phyloP scores from a whole-genome alignment of 1,284 basidiomycete species.

The Trichosporon faecale region DNA sequence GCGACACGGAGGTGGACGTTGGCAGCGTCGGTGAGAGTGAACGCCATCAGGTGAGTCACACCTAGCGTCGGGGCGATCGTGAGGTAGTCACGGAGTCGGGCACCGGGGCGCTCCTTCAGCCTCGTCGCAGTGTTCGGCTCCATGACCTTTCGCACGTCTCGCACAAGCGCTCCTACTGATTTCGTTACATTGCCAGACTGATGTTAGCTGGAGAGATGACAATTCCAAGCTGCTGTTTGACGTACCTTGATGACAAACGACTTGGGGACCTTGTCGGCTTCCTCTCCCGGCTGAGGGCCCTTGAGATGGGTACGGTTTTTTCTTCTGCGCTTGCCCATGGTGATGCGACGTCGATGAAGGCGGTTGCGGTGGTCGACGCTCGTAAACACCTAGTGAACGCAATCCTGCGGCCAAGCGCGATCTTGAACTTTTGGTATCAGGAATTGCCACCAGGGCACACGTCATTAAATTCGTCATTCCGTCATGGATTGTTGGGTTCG shows the following conservation, averaged over 20 bases:
- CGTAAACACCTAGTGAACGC: background rate
- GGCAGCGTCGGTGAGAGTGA: conserved; percentile 80
- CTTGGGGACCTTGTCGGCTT: conserved; percentile 55
- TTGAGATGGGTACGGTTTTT: conserved; percentile 87
- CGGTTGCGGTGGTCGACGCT: background rate
- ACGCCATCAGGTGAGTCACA: conserved; percentile 89
- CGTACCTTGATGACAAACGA: conserved; percentile 74
- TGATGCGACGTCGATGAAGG: conserved; percentile 2
- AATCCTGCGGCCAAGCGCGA: conserved; percentile 6
- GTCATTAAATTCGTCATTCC: background rate
- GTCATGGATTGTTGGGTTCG: background rate
- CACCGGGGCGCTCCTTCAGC: conserved; percentile 81
- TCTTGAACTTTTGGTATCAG: conserved; percentile 11
- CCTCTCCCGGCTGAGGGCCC: conserved; percentile 50
- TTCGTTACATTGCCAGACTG: conserved; percentile 81
- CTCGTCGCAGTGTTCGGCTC: conserved; percentile 96
- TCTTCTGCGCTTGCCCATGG: conserved; percentile 68
- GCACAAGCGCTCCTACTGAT: conserved; percentile 81
- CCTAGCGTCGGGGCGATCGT: conserved; percentile 86
- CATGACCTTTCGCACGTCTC: conserved; percentile 91
- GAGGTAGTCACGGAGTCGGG: conserved; percentile 92
- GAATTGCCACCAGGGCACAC: background rate
- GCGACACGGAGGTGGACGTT: conserved; percentile 77
- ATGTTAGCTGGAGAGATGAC: background rate
- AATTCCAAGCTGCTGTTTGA: background rate